Percentiles rank a stretch among this genome's conserved stretches.
Evolutionary conservation across 116 monocot species (phyloP).

Genomic region (Posidonia oceanica): DNA sequence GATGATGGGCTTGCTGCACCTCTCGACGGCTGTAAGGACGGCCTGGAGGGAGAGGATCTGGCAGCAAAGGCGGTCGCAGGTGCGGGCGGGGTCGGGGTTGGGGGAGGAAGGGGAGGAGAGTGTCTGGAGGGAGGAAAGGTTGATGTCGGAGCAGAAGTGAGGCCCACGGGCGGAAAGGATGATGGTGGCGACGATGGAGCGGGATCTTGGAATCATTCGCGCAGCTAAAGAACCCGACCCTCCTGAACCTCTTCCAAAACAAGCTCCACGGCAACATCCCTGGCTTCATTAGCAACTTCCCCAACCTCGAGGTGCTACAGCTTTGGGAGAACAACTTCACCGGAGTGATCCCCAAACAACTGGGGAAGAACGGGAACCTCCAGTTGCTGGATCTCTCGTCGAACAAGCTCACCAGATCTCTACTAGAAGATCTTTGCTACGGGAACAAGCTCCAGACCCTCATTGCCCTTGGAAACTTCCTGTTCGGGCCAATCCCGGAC

Average conservation of each 20-base stretch:
- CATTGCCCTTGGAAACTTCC: conserved; percentile 50
- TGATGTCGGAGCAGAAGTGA: conserved; percentile 83
- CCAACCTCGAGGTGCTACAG: conserved; percentile 68
- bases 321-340: conserved; percentile 97
- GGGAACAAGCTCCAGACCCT: conserved; percentile 53
- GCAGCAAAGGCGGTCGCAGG: conserved; percentile 39
- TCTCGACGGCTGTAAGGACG: conserved; percentile 47
- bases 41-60: conserved; percentile 54
- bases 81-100: conserved; percentile 13
- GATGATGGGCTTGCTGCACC: conserved; percentile 77
- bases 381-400: conserved; percentile 61
- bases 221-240: conserved; percentile 52
- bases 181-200: conserved; percentile 46
- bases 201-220: conserved; percentile 53
- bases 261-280: conserved; percentile 60
- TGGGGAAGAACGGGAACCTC: conserved; percentile 45
- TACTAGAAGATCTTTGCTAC: conserved; percentile 51
- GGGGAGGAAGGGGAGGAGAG: conserved; percentile 2
- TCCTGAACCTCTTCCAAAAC: conserved; percentile 66
- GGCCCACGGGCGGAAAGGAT: conserved; percentile 55
- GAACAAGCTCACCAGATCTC: conserved; percentile 65
- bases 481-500: conserved; percentile 49
- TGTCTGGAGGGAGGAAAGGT: conserved; percentile 44
- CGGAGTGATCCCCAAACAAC: conserved; percentile 40
- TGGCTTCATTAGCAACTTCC: conserved; percentile 57